A percentile compares a stretch with the other conserved stretches of the same genome.
These are phyloP conservation scores for Nemania bipapillata DNA, from an alignment of 2,329 filamentous ascomycete species.

Conservation along the genomic window DNA sequence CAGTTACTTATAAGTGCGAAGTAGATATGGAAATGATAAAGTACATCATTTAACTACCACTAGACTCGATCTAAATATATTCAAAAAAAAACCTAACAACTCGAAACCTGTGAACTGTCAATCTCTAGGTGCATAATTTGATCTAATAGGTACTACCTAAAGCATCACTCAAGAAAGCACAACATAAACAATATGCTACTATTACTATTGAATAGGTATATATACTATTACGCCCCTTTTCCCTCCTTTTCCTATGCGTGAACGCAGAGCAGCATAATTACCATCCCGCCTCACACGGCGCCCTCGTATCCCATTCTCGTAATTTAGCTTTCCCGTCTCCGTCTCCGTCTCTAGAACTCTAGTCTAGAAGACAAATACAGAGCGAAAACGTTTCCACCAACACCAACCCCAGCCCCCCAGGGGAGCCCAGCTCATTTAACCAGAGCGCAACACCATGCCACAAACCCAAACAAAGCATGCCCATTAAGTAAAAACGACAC, in stretches of 20 bases:
- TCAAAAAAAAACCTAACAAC: no score
- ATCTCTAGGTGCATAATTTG: no score
- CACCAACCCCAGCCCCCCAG: background rate
- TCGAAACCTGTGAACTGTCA: no score
- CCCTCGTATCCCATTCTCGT: background rate
- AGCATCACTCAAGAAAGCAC: background rate
- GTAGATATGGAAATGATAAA: no score
- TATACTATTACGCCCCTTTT: background rate
- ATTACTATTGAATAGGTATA: conserved; percentile 22
- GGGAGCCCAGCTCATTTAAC: background rate
- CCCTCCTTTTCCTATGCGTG: background rate
- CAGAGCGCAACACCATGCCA: background rate
- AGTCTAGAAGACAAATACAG: background rate
- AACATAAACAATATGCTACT: background rate
- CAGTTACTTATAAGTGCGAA: no score
- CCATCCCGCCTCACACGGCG: background rate
- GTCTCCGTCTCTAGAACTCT: background rate
- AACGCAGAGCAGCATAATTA: background rate
- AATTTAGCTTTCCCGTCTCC: no score
- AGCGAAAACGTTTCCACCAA: background rate
- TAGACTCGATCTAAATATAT: no score
- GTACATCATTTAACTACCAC: no score
- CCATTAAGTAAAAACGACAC: no score
- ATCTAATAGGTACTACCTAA: no score
- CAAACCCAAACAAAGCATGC: background rate